A percentile compares a stretch with the other conserved stretches of the same genome.
phyloP scores from a whole-genome alignment of 768 basidiomycete species.

The Saitozyma podzolica region DNA sequence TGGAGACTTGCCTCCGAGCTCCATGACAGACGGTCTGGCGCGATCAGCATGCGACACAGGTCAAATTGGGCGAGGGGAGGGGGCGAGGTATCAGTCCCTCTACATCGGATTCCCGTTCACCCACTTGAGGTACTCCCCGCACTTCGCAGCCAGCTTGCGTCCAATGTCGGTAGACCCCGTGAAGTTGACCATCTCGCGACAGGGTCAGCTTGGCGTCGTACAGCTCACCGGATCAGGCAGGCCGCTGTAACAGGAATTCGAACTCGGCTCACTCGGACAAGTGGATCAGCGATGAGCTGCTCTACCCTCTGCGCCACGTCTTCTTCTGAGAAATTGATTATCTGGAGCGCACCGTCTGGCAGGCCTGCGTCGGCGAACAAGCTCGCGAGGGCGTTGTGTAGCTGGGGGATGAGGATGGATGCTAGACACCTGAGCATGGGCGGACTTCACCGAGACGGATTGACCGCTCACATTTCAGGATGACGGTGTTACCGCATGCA shows the following conservation, averaged over 20 bases:
- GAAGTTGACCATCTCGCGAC: slow-evolving; percentile 56
- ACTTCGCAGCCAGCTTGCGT: slow-evolving; percentile 45
- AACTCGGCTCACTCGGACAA: slow-evolving; percentile 34
- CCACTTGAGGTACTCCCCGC: slow-evolving; percentile 53
- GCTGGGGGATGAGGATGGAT: slow-evolving; percentile 48
- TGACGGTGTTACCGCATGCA: slow-evolving; percentile 54
- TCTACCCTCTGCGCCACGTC: slow-evolving; percentile 30
- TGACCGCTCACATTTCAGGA: slow-evolving; percentile 44
- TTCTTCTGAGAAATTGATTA: slow-evolving; percentile 30
- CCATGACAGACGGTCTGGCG: slow-evolving; percentile 46
- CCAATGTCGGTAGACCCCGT: slow-evolving; percentile 52
- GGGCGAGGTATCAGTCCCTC: background rate
- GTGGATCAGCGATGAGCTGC: slow-evolving; percentile 31
- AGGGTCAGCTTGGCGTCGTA: background rate
- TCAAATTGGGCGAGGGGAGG: no score
- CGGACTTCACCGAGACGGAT: background rate
- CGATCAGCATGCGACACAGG: background rate
- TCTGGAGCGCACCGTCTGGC: slow-evolving; percentile 64
- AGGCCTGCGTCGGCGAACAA: slow-evolving; percentile 60
- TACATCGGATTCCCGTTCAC: background rate
- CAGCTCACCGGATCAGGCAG: background rate
- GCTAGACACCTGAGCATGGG: slow-evolving; percentile 23
- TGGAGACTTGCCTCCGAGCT: slow-evolving; percentile 54
- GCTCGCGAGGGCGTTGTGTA: slow-evolving; percentile 49
- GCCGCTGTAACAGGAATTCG: background rate